phyloP scores from a whole-genome alignment of 768 basidiomycete genomes.

The Lentinula sp. region DNA sequence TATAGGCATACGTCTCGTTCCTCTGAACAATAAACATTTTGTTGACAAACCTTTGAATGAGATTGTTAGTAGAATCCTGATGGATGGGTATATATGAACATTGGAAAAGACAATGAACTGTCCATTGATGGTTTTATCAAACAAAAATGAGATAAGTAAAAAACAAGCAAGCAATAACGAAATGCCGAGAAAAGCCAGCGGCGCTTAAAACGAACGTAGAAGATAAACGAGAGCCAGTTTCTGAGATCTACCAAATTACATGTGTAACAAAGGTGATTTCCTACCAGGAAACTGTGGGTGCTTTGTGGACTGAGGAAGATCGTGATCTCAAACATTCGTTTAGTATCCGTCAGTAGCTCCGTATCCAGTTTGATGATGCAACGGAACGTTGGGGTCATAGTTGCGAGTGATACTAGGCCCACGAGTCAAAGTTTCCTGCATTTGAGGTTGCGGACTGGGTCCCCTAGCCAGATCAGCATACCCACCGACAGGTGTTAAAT shows the following conservation, averaged over 20 bases:
- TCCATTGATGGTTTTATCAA: slow-evolving; percentile 2
- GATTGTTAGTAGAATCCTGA: neutral
- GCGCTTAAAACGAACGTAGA: neutral
- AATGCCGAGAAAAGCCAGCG: neutral
- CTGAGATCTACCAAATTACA: neutral
- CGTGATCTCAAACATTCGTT: neutral
- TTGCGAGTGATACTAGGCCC: slow-evolving; percentile 43
- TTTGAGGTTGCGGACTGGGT: slow-evolving; percentile 60
- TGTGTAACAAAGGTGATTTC: neutral
- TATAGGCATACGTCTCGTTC: neutral
- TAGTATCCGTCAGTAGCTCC: slow-evolving; percentile 14
- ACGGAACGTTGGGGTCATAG: slow-evolving; percentile 54
- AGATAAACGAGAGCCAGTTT: neutral
- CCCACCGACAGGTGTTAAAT: slow-evolving; percentile 64
- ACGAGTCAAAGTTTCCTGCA: slow-evolving; percentile 42
- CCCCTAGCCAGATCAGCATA: slow-evolving; percentile 82
- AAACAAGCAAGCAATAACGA: neutral
- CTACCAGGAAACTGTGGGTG: neutral
- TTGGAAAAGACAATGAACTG: neutral
- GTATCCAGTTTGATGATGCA: slow-evolving; percentile 53
- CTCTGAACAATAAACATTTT: neutral
- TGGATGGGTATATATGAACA: neutral
- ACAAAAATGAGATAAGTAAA: neutral
- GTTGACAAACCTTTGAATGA: neutral
- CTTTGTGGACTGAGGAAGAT: neutral